phyloP scores from a whole-genome alignment of 75 land plant species.

The Pinus albicaulis region DNA sequence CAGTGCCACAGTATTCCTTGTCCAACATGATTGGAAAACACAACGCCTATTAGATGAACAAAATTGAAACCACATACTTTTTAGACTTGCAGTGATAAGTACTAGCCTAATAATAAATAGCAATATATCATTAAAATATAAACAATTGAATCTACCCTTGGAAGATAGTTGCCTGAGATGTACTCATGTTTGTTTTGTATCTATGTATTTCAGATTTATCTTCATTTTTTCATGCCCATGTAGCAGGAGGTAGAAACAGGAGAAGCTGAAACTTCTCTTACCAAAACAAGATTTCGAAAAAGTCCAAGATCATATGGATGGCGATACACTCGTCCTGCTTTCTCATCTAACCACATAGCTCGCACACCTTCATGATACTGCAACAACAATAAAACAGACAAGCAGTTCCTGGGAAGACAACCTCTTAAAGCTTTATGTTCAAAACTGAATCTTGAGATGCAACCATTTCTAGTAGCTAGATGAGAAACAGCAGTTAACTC shows the following conservation, averaged over 20 bases:
- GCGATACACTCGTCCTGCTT: constrained; percentile 72
- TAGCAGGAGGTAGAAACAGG: not conserved
- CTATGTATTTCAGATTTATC: no score
- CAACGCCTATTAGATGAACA: not conserved
- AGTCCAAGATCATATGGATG: constrained; percentile 76
- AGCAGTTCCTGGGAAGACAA: not conserved
- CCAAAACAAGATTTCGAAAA: constrained; percentile 57
- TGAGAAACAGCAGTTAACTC: constrained; percentile 1
- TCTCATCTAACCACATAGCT: constrained; percentile 76
- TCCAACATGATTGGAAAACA: constrained; percentile 3
- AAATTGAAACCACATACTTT: not conserved
- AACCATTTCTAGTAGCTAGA: not conserved
- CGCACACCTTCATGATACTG: constrained; percentile 72
- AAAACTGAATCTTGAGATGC: not conserved
- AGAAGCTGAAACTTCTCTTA: constrained; percentile 18
- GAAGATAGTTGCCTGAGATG: not conserved
- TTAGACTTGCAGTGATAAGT: not conserved
- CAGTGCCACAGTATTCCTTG: no score
- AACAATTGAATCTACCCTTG: not conserved
- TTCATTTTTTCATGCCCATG: not conserved
- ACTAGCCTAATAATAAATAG: not conserved
- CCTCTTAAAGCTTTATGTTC: not conserved
- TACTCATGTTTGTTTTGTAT: not conserved
- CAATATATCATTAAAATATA: not conserved
- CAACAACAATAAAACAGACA: constrained; percentile 4